phyloP scores from a whole-genome alignment of 1,139 yeast species.

The Suhomyces anneliseae region DNA sequence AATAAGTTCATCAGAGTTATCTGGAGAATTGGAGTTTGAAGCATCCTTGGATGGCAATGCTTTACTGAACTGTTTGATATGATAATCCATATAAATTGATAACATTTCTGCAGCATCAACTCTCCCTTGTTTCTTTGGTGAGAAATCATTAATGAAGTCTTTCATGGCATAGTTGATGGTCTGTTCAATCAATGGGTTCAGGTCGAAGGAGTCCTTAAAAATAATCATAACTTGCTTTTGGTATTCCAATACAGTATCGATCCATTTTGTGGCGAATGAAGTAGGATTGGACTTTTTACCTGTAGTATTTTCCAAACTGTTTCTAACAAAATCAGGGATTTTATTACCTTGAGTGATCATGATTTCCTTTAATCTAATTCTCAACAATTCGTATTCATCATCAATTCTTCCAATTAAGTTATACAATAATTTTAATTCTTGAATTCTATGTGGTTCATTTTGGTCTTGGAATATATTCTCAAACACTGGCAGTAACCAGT shows the following conservation, averaged over 20 bases:
- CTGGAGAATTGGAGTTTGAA: conserved; percentile 29
- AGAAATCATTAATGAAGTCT: conserved; percentile 52
- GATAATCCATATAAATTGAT: conserved; percentile 73
- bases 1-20: conserved; percentile 55
- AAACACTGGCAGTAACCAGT: conserved; percentile 48
- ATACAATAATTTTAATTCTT: conserved; percentile 48
- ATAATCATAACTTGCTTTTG: conserved; percentile 55
- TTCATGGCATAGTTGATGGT: conserved; percentile 63
- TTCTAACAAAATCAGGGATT: conserved; percentile 32
- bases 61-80: conserved; percentile 60
- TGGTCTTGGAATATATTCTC: conserved; percentile 21
- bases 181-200: conserved; percentile 51
- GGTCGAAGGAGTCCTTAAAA: conserved; percentile 47
- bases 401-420: conserved; percentile 58
- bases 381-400: conserved; percentile 49
- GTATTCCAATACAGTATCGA: conserved; percentile 55
- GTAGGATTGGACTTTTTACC: conserved; percentile 24
- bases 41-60: conserved; percentile 18
- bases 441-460: conserved; percentile 11
- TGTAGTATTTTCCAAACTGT: conserved; percentile 16
- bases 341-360: conserved; percentile 43
- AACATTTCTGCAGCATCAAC: conserved; percentile 68
- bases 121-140: conserved; percentile 1
- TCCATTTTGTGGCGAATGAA: conserved; percentile 68
- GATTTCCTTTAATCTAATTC: conserved; percentile 47